These are phyloP conservation scores for Plasmodium vivax DNA, from an alignment of 169 alveolate species.

Conservation along the genomic window DNA sequence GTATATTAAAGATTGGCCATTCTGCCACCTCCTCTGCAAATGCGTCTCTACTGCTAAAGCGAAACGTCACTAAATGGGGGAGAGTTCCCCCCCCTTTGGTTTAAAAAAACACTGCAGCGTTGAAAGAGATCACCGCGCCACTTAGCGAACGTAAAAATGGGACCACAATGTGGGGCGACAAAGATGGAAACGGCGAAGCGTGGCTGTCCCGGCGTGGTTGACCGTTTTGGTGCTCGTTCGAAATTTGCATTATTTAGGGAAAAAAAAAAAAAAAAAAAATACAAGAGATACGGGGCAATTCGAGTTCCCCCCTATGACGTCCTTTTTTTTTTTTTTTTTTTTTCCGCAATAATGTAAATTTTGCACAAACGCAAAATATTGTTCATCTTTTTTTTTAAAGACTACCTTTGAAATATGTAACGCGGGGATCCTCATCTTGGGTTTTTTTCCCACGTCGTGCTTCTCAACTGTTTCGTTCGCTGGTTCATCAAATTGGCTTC, in stretches of 20 bases:
- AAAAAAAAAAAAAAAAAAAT: background rate
- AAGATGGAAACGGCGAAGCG: background rate
- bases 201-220: background rate
- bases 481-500: background rate
- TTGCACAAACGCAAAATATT: background rate
- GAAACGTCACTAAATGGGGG: background rate
- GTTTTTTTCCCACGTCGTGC: background rate
- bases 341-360: background rate
- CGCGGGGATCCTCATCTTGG: background rate
- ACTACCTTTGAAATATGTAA: background rate
- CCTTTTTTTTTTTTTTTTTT: background rate
- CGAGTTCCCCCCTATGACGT: background rate
- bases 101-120: background rate
- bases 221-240: background rate
- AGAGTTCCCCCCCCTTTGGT: background rate
- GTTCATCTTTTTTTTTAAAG: background rate
- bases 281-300: background rate
- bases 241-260: background rate
- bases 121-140: background rate
- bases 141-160: background rate
- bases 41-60: background rate
- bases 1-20: background rate
- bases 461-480: background rate
- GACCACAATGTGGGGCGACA: background rate
- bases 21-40: background rate